Conservation (phyloP, 2,329 filamentous ascomycete species). For the Graphium sp. region DNA sequence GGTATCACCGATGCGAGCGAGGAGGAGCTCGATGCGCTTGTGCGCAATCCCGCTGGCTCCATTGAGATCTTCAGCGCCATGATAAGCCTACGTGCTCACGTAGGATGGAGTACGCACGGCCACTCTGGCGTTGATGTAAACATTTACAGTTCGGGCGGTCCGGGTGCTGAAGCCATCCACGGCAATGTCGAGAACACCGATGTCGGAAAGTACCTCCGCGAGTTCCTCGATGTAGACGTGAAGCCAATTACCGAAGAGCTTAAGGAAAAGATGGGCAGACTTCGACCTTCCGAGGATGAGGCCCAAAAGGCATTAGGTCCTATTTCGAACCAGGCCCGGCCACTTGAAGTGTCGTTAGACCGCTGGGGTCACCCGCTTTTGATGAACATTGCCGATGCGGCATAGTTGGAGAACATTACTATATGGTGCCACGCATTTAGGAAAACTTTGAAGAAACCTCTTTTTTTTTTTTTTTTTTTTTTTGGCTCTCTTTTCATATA, state of each 20-base stretch:
- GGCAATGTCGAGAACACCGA: conserved; percentile 96
- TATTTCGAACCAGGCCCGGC: no score
- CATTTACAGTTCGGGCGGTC: conserved; percentile 68
- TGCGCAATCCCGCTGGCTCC: conserved; percentile 37
- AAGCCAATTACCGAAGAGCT: conserved; percentile 63
- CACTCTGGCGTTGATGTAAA: conserved; percentile 93
- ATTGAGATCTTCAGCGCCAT: conserved; percentile 59
- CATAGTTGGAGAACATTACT: no score
- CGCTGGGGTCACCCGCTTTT: no score
- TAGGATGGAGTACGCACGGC: conserved; percentile 90
- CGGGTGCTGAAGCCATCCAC: conserved; percentile 43
- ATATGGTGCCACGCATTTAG: no score
- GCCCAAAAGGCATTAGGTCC: no score
- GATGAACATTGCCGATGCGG: no score
- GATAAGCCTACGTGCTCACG: conserved; percentile 70
- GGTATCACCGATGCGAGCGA: conserved; percentile 61
- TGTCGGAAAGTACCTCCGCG: conserved; percentile 63
- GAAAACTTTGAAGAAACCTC: no score
- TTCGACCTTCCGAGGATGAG: no score
- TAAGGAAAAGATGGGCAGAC: conserved; percentile 32
- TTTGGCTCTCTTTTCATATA: no score
- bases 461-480: no score
- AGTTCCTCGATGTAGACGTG: conserved; percentile 69
- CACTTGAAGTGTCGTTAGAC: no score
- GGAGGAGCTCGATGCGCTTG: conserved; percentile 51